Evolutionary conservation across 352 stramenopile genomes (phyloP).

Genomic region (Phytophthora palmivora): DNA sequence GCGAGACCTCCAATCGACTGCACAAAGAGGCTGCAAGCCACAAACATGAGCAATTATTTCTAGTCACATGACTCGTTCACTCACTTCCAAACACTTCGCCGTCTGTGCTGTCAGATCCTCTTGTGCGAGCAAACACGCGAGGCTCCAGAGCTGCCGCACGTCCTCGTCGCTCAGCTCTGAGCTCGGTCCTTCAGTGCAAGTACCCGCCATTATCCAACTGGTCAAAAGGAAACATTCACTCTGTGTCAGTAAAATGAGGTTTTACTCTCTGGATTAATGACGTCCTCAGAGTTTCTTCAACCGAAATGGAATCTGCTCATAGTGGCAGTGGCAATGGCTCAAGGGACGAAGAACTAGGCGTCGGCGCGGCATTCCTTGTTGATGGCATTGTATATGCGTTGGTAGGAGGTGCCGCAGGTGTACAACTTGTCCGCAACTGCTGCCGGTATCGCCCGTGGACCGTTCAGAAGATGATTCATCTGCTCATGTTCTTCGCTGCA

Average conservation of each 20-base stretch:
- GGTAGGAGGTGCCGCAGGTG: conserved; percentile 57
- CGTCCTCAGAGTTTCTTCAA: conserved; percentile 25
- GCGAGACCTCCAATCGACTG: conserved; percentile 19
- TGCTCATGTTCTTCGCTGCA: conserved; percentile 85
- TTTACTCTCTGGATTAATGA: conserved; percentile 7
- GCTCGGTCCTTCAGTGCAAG: conserved; percentile 2
- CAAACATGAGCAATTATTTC: conserved; percentile 9
- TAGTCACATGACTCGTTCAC: neutral
- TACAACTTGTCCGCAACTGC: conserved; percentile 87
- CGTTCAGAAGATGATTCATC: conserved; percentile 89
- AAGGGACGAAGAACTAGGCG: conserved; percentile 49
- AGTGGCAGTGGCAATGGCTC: conserved; percentile 11
- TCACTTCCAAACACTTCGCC: conserved; percentile 59
- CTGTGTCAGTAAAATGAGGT: conserved; percentile 17
- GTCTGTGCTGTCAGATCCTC: conserved; percentile 51
- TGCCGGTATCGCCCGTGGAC: conserved; percentile 86
- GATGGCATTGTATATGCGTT: conserved; percentile 75
- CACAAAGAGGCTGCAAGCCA: conserved; percentile 41
- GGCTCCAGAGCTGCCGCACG: conserved; percentile 65
- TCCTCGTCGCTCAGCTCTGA: conserved; percentile 35
- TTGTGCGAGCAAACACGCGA: conserved; percentile 54
- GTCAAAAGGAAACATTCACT: conserved; percentile 6
- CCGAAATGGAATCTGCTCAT: conserved; percentile 22
- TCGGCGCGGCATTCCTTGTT: conserved; percentile 70
- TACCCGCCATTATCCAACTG: conserved; percentile 16